Conservation (phyloP, 2,329 filamentous ascomycete species). For the Scedosporium dehoogii region DNA sequence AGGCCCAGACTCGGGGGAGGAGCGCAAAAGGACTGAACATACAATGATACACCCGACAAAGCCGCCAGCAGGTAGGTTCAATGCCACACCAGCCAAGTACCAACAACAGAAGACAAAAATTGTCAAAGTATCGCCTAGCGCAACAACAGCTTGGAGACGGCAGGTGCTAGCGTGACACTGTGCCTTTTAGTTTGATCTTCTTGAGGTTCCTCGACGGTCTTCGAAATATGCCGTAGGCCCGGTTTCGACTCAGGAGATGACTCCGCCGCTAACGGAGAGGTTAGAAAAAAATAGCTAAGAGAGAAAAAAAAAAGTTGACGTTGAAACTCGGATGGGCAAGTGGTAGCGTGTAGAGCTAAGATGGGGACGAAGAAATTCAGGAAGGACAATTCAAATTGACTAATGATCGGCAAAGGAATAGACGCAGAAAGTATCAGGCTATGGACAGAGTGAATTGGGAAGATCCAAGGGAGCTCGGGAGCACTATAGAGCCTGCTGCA, state of each 20-base stretch:
- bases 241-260: neutral
- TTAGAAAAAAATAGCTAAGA: neutral
- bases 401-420: neutral
- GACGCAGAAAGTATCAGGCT: neutral
- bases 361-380: neutral
- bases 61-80: neutral
- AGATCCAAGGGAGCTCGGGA: neutral
- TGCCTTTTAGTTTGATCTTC: neutral
- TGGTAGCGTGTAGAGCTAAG: neutral
- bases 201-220: neutral
- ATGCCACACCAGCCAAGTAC: neutral
- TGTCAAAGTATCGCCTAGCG: neutral
- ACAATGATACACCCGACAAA: neutral
- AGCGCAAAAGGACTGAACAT: neutral
- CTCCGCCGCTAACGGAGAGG: neutral
- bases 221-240: neutral
- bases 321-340: neutral
- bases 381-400: neutral
- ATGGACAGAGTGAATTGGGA: neutral
- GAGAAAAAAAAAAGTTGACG: neutral
- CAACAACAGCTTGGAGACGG: neutral
- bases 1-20: neutral
- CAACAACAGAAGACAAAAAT: neutral
- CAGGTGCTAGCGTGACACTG: constrained; percentile 1
- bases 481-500: neutral